Percentiles rank a stretch among this genome's conserved stretches.
Conservation (phyloP, 805 yeast genomes). For the Clavispora asparagi region DNA sequence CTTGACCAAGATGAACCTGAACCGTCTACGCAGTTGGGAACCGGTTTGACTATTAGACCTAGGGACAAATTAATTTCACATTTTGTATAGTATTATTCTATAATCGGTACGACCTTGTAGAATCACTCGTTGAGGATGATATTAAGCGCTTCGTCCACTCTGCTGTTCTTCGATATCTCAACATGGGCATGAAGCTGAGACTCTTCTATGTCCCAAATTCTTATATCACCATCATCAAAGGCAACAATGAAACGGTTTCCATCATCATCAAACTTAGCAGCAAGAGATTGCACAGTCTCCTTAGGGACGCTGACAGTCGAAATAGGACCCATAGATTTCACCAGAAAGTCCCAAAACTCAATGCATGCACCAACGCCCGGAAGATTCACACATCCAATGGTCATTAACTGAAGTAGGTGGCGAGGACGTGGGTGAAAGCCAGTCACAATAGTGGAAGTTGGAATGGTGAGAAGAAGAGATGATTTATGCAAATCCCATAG, state of each 20-base stretch:
- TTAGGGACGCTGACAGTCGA: constrained; percentile 7
- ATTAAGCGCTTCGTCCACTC: neutral
- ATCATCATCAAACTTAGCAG: constrained; percentile 8
- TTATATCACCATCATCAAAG: constrained; percentile 11
- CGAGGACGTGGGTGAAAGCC: constrained; percentile 9
- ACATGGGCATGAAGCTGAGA: constrained; percentile 1
- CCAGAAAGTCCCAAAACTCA: constrained; percentile 15
- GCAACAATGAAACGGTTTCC: constrained; percentile 10
- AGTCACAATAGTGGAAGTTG: constrained; percentile 9
- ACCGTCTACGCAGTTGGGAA: constrained; percentile 40
- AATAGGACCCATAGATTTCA: constrained; percentile 7
- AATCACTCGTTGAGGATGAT: neutral
- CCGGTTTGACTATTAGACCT: constrained; percentile 49
- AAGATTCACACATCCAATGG: constrained; percentile 8
- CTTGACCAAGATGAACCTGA: constrained; percentile 49
- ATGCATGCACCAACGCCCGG: constrained; percentile 8
- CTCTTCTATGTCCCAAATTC: constrained; percentile 10
- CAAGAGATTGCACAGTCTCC: constrained; percentile 1
- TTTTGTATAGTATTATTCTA: constrained; percentile 10
- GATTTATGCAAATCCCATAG: constrained; percentile 9
- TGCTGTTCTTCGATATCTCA: neutral
- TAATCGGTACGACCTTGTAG: neutral
- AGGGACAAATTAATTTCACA: constrained; percentile 33
- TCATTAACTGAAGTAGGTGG: constrained; percentile 8
- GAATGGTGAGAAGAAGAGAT: constrained; percentile 5